Evolutionary conservation across 2,329 filamentous ascomycete genomes (phyloP).

Genomic region (Alternaria alternata): DNA sequence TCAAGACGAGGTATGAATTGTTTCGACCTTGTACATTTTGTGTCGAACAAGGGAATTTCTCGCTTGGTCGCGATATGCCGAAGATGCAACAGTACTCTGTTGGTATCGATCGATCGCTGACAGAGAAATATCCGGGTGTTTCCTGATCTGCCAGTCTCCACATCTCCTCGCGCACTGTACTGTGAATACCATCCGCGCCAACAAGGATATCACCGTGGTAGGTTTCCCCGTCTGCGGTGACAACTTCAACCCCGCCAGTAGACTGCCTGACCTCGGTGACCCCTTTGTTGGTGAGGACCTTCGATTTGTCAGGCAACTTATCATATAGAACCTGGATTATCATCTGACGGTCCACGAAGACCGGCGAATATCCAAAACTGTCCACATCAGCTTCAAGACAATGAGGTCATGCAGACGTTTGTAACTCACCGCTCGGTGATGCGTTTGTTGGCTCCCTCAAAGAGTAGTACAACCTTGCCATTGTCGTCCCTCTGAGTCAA

Average conservation of each 20-base stretch:
- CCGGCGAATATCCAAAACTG: neutral
- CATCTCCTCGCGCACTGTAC: conserved; percentile 24
- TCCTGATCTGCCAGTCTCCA: conserved; percentile 17
- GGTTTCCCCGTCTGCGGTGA: conserved; percentile 13
- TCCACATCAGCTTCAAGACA: too few relatives aligned
- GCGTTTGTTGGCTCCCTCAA: too few relatives aligned
- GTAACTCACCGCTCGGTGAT: neutral
- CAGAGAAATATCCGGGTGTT: neutral
- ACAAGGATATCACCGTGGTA: conserved; percentile 22
- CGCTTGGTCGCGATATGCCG: neutral
- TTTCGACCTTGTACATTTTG: neutral
- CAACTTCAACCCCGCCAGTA: conserved; percentile 4
- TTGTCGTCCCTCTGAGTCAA: too few relatives aligned
- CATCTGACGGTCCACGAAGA: conserved; percentile 26
- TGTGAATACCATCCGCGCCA: conserved; percentile 30
- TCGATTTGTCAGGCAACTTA: conserved; percentile 21
- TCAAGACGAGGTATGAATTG: neutral
- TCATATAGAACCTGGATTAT: conserved; percentile 23
- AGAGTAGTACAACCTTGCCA: too few relatives aligned
- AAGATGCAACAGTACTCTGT: neutral
- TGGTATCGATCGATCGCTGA: neutral
- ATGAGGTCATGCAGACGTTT: too few relatives aligned
- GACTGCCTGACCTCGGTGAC: neutral
- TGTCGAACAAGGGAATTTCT: neutral
- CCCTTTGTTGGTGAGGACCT: conserved; percentile 10